These are phyloP conservation scores for Arachis monticola DNA, from an alignment of 331 rosid species.

Conservation along the genomic window DNA sequence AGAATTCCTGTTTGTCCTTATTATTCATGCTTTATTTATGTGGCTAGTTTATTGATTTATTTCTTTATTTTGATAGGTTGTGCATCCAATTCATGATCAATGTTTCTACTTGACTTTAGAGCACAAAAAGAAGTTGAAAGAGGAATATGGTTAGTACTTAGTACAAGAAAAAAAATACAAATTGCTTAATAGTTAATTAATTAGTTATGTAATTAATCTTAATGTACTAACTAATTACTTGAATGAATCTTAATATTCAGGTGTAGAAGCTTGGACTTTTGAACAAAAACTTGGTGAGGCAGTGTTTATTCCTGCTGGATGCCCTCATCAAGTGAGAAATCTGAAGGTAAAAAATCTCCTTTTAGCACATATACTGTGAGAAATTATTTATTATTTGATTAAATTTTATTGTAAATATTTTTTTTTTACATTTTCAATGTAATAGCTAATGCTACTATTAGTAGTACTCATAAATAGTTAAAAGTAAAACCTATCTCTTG, in stretches of 20 bases:
- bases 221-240: not conserved
- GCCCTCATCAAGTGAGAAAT: constrained; percentile 94
- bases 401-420: too few species aligned
- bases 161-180: not conserved
- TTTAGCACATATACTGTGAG: not conserved
- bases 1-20: constrained; percentile 3
- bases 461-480: too few species aligned
- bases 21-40: not conserved
- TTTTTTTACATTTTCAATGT: not conserved
- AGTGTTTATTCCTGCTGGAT: constrained; percentile 93
- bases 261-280: constrained; percentile 86
- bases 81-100: constrained; percentile 79
- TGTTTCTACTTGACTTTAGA: constrained; percentile 63
- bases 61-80: constrained; percentile 42
- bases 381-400: too few species aligned
- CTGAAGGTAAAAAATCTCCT: constrained; percentile 65
- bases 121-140: constrained; percentile 69
- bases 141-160: constrained; percentile 62
- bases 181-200: not conserved
- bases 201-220: not conserved
- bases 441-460: too few species aligned
- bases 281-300: constrained; percentile 84
- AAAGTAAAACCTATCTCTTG: too few species aligned
- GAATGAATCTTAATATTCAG: constrained; percentile 42
- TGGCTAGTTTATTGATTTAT: not conserved